A percentile compares a stretch with the other conserved stretches of the same genome.
Evolutionary conservation across 2,329 filamentous ascomycete genomes (phyloP).

Genomic region (Fusarium multiceps): DNA sequence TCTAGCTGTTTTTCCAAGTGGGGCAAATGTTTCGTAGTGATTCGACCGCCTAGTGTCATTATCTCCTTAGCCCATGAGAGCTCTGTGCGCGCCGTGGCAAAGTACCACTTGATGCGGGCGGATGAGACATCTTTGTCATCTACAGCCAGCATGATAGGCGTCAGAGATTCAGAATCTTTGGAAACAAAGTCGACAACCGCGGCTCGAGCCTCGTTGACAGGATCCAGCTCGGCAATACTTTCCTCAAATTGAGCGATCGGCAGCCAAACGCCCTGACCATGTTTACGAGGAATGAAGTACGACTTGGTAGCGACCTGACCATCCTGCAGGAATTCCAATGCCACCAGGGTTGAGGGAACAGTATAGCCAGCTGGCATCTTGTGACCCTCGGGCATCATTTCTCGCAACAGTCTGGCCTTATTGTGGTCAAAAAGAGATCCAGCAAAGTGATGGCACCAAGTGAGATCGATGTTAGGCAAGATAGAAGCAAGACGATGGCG

Average conservation of each 20-base stretch:
- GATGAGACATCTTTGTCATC: slow-evolving; percentile 1
- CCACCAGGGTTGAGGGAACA: background rate
- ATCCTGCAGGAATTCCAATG: background rate
- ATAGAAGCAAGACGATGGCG: background rate
- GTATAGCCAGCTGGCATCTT: background rate
- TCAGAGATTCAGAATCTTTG: background rate
- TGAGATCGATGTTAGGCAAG: background rate
- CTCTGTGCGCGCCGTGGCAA: background rate
- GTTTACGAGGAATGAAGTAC: background rate
- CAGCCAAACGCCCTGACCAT: background rate
- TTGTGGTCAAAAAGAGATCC: background rate
- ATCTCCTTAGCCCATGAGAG: background rate
- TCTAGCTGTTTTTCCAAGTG: background rate
- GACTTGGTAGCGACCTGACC: background rate
- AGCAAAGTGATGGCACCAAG: background rate
- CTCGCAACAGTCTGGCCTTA: background rate
- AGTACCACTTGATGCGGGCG: background rate
- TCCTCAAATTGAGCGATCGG: background rate
- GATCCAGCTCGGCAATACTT: background rate
- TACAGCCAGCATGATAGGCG: background rate
- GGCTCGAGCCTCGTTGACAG: background rate
- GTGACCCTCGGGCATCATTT: background rate
- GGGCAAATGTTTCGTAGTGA: background rate
- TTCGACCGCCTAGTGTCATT: background rate
- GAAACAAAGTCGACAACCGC: background rate